phyloP scores from a whole-genome alignment of 495 filamentous ascomycete species.

The Polyplosphaeria fusca region DNA sequence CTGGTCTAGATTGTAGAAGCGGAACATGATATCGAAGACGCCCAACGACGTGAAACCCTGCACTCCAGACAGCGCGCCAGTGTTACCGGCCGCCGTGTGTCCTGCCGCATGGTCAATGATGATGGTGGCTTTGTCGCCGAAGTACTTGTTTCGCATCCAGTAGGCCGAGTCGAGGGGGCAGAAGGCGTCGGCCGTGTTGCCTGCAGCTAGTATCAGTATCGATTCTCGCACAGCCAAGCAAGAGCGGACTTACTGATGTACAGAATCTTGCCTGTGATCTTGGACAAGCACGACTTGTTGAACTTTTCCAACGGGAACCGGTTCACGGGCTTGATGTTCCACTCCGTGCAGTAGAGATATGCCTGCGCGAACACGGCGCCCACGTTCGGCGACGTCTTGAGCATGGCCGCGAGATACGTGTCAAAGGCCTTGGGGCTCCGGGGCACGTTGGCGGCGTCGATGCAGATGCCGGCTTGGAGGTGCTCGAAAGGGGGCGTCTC shows the following conservation, averaged over 20 bases:
- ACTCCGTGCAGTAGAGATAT: slow-evolving; percentile 4
- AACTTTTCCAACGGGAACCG: neutral
- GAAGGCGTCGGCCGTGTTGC: slow-evolving; percentile 1
- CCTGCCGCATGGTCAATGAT: slow-evolving; percentile 5
- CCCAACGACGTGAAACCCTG: neutral
- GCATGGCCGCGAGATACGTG: neutral
- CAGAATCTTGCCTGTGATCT: neutral
- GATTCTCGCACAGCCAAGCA: neutral
- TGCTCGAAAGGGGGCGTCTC: neutral
- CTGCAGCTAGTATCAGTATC: neutral
- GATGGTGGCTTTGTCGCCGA: neutral
- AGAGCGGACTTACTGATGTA: slow-evolving; percentile 3
- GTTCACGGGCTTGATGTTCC: slow-evolving; percentile 5
- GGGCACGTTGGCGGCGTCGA: neutral
- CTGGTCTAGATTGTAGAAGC: slow-evolving; percentile 7
- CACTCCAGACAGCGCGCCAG: neutral
- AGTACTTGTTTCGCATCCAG: neutral
- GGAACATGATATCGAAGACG: slow-evolving; percentile 10
- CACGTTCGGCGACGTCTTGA: neutral
- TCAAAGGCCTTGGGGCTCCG: neutral
- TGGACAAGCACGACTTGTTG: neutral
- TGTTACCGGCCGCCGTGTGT: neutral
- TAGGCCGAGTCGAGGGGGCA: neutral
- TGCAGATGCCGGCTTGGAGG: neutral
- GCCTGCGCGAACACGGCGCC: neutral